Evolutionary conservation across 2,329 filamentous ascomycete genomes (phyloP), one percentile per base, ranked within the genome.

Genomic region (Tolypocladium cylindrosporum): DNA sequence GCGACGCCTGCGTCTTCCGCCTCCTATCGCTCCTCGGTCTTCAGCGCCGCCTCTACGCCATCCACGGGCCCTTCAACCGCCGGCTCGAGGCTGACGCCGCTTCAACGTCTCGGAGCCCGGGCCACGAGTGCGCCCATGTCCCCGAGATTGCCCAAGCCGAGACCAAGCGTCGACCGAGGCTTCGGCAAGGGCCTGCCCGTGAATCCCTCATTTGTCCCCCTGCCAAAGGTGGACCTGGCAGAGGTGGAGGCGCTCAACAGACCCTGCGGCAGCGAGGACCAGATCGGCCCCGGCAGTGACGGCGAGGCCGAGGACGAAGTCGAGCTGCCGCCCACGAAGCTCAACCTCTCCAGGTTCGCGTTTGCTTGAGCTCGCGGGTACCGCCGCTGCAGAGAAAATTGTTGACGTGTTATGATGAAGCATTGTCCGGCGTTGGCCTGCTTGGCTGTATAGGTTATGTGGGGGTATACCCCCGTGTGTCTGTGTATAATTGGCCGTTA

Each of bases 171-270:
- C 57, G 61, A 58, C 42, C 64, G 59, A 24, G 64, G 63, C 43
- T 69, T 67, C 48, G 62, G 73, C 4, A 67, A 71, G 11, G 70
- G 69, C 9, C 59, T 78, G 3, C 74, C 77, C 1, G 68, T 80
- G 42, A 81, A 85, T 61, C 79, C 82, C 3, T 73, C 80, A 0
- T 80, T 81, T 63, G 74, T 84, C 7, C 79, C 81, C 0, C 69
- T 84, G 10, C 81, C 82, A 1, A 79, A 75, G 58, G 80, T 81
- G 2, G 79, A 83, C 61, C 60, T 82, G 34, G 72, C 71, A 9
- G 81, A 84, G 63, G 73, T 84, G 4, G 78, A 78, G 62, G 77
- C 79, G 2, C 66, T 84, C 48, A 80, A 82, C 62, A 66, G 64
- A 56, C 59, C 72, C 19, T 67, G 67, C 55, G 82, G 82, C 16